A percentile compares a stretch with the other conserved stretches of the same genome.
Evolutionary conservation across 73 alveolate genomes (phyloP).

Genomic region (Stentor roeselii): DNA sequence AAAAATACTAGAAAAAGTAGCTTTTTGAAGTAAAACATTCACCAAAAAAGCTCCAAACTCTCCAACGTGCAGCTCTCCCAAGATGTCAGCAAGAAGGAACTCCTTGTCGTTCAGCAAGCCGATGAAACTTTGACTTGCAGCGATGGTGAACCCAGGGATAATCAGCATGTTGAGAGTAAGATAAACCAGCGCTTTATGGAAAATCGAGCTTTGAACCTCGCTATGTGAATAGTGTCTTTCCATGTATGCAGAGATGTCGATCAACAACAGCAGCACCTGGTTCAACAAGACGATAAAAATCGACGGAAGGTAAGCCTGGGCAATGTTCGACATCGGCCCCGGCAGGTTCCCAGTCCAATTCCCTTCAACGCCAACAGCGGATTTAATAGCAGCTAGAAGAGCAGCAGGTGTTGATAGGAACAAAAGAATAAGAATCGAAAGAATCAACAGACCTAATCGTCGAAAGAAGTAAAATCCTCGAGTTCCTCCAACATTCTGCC

Average conservation of each 20-base stretch:
- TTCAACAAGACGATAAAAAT: constrained; percentile 72
- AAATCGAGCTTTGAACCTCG: constrained; percentile 74
- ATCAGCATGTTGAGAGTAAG: constrained; percentile 82
- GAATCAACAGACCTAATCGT: constrained; percentile 55
- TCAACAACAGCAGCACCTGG: constrained; percentile 59
- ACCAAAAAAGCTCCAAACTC: constrained; percentile 81
- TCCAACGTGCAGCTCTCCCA: constrained; percentile 68
- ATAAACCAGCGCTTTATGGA: constrained; percentile 73
- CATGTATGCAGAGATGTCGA: constrained; percentile 72
- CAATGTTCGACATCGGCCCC: constrained; percentile 24
- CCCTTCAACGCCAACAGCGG: constrained; percentile 42
- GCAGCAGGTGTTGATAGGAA: constrained; percentile 93
- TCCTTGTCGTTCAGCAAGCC: constrained; percentile 54
- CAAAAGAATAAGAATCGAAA: constrained; percentile 59
- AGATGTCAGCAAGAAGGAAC: constrained; percentile 63
- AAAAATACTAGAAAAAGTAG: constrained; percentile 66
- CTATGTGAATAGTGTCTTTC: constrained; percentile 89
- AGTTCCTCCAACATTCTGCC: constrained; percentile 85
- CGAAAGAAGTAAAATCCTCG: constrained; percentile 83
- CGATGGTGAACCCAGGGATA: constrained; percentile 89
- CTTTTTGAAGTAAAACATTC: constrained; percentile 76
- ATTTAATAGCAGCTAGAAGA: constrained; percentile 59
- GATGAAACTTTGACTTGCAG: constrained; percentile 62
- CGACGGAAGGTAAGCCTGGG: constrained; percentile 72
- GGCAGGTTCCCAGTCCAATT: constrained; percentile 50